phyloP scores from a whole-genome alignment of 2,329 filamentous ascomycete species.

The Colletotrichum liaoningense region DNA sequence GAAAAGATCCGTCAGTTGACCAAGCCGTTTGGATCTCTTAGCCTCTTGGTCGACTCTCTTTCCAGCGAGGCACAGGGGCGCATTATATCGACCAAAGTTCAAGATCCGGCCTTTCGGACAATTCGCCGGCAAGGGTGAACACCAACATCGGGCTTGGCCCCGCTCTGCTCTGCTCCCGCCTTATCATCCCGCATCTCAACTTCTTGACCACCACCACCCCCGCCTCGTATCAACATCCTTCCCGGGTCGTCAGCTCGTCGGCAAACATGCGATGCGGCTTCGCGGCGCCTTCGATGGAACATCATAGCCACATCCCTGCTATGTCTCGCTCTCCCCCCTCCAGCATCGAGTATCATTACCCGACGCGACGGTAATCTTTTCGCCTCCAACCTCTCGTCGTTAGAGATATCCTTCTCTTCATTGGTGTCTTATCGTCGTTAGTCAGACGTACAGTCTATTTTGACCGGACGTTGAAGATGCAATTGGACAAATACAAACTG shows the following conservation, averaged over 20 bases:
- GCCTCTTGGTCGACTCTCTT: neutral
- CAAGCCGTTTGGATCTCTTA: neutral
- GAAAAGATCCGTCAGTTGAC: neutral
- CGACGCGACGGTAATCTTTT: conserved; percentile 11
- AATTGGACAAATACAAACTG: neutral
- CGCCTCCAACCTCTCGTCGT: neutral
- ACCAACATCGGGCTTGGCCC: neutral
- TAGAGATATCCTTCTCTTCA: neutral
- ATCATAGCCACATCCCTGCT: conserved; percentile 15
- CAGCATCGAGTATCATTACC: conserved; percentile 12
- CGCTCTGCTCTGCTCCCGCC: neutral
- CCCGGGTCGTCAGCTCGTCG: neutral
- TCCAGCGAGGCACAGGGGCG: neutral
- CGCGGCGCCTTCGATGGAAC: conserved; percentile 11
- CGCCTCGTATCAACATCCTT: neutral
- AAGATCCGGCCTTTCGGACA: conserved; percentile 2
- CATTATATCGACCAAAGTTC: neutral
- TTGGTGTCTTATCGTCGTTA: neutral
- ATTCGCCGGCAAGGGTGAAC: neutral
- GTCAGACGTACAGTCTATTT: no score
- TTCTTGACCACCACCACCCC: neutral
- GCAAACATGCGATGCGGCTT: conserved; percentile 15
- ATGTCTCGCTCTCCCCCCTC: neutral
- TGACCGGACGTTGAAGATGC: neutral
- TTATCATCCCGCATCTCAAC: conserved; percentile 9